These are phyloP conservation scores for Batkoa obscura DNA, from an alignment of 371 early-diverging fungal genomes.

Conservation along the genomic window DNA sequence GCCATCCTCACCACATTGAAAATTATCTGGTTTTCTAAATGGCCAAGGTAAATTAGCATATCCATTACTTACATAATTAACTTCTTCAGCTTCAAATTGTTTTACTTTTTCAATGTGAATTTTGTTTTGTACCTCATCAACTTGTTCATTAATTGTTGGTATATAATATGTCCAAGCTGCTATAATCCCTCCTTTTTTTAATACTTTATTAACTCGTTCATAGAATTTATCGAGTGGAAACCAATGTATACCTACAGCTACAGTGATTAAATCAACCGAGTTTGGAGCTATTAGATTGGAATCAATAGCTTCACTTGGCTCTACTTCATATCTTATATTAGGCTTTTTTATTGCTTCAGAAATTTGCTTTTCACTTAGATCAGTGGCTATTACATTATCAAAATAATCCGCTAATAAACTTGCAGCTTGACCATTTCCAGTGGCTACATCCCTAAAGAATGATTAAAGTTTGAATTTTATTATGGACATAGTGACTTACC, in stretches of 20 bases:
- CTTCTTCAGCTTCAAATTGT: neutral
- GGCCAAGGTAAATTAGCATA: neutral
- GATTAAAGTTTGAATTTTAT: neutral
- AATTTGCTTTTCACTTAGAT: neutral
- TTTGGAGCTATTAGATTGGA: neutral
- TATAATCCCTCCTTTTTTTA: constrained; percentile 5
- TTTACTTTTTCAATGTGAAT: neutral
- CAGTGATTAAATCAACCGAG: constrained; percentile 4
- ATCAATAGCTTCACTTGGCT: neutral
- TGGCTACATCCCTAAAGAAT: constrained; percentile 2
- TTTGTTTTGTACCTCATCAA: neutral
- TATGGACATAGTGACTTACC: neutral
- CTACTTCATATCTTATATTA: neutral
- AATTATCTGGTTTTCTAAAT: neutral
- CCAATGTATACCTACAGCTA: constrained; percentile 4
- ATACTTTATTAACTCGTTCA: constrained; percentile 1
- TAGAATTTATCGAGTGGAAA: constrained; percentile 2
- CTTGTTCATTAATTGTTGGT: neutral
- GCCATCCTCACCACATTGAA: neutral
- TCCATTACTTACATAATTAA: neutral
- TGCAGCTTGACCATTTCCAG: constrained; percentile 5
- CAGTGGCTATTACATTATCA: constrained; percentile 1
- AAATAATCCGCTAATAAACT: neutral
- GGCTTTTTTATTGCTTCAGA: neutral
- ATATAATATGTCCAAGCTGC: neutral